Evolutionary conservation across 495 filamentous ascomycete genomes (phyloP), one percentile per base, ranked within the genome.

Genomic region (Penicillium subrubescens): DNA sequence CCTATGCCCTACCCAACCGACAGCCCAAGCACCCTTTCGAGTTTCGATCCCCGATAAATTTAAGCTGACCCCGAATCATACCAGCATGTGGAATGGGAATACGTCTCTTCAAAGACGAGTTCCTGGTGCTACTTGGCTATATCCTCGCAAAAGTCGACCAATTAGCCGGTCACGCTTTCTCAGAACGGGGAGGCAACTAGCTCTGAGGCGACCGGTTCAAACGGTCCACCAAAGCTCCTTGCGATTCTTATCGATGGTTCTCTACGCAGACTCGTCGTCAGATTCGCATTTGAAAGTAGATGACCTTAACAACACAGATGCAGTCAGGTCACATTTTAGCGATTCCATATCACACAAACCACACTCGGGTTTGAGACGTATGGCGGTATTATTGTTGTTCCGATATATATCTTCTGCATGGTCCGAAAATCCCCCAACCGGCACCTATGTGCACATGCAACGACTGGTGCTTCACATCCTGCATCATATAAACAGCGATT

Each of bases 171-270:
- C n/a, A n/a, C n/a, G n/a, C n/a, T n/a, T n/a, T 31, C 44, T 48
- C 44, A 48, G 44, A 48, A 48, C 21, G 17, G 44, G 44, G 44
- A 48, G 44, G 44, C 44, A 48, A 48, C 8, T 48, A 19, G 44
- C 44, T 48, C 44, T 48, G 44, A 48, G 44, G 12, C 44, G 44
- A 48, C 44, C 21, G 44, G 44, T 17, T 48, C 44, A 48, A 17
- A 48, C 44, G 44, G 44, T 48, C 21, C 44, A 48, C 44, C 44
- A 48, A 48, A 7, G 44, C 44, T 48, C 44, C 44, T 14, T 48
- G 44, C 44, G 44, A 48, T 48, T 48, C 44, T 48, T 48, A 48
- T 48, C 44, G 44, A 48, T 48, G 44, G 44, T 48, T 48, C 44
- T 48, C 44, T 17, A 19, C 21, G 44, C 44, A 48, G 44, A 48